Evolutionary conservation across 2,329 filamentous ascomycete genomes (phyloP), one percentile per base, ranked within the genome.

Genomic region (Esteya vermicola): DNA sequence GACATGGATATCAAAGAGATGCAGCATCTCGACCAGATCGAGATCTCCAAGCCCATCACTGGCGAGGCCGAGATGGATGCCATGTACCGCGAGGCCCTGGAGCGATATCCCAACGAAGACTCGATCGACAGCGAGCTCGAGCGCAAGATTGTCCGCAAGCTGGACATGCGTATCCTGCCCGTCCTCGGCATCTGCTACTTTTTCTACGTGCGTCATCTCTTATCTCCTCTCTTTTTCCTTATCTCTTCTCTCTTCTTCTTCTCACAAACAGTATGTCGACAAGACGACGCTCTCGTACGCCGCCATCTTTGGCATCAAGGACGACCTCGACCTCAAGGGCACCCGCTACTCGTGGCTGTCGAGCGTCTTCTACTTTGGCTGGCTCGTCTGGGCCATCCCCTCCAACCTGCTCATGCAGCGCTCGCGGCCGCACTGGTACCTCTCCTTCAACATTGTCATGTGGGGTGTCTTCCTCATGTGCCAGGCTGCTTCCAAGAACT

Each of bases 301-400:
- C 1, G 75, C 76, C 18, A 73, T 81, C 37, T 78, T 80, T 43
- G 74, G 74, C 2, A 70, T 81, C 43, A 61, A 64, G 19, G 64
- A 75, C 3, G 74, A 77, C 45, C 60, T 79, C 9, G 47, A 65
- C 13, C 60, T 80, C 1, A 58, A 64, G n/a, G 72, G 72, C 2
- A 63, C 65, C 0, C 59, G 78, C 45, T 80, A 79, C 48, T 70
- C 60, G 43, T 75, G 69, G 64, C 57, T 73, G 0, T 63, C 59
- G 18, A 63, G 59, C 48, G 61, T 72, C 19, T 75, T 72, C 52
- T 70, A 72, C 45, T 65, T 71, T 47, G 68, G 66, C 2, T 73
- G 45, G 36, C 42, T 54, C 6, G 39, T 41, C 8, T 53, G 49
- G 48, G 47, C 46, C 5, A 48, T 52, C 14, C 55, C 55, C 1